A percentile compares a stretch with the other conserved stretches of the same genome.
Evolutionary conservation across 768 basidiomycete species (phyloP).

Genomic region (Pleurotus djamor): DNA sequence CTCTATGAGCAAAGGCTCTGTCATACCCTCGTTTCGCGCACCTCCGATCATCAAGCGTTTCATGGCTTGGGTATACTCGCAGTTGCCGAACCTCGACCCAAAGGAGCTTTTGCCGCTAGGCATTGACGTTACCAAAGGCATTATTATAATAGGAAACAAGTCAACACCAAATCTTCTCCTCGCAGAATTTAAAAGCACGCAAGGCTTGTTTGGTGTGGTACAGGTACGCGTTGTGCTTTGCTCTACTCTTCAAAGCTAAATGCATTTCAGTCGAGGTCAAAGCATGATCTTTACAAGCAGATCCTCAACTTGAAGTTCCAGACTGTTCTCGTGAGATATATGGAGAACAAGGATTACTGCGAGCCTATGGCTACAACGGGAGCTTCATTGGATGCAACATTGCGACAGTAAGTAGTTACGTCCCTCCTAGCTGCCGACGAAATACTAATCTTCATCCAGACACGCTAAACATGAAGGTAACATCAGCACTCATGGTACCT

Average conservation of each 20-base stretch:
- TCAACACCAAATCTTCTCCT: conserved; percentile 84
- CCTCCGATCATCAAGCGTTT: conserved; percentile 37
- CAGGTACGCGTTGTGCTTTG: conserved; percentile 45
- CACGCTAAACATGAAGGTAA: conserved; percentile 18
- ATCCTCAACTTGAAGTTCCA: conserved; percentile 70
- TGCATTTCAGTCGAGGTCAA: conserved; percentile 67
- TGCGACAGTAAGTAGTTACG: conserved; percentile 39
- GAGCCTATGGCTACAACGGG: conserved; percentile 69
- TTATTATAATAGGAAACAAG: conserved; percentile 81
- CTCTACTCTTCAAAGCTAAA: conserved; percentile 1
- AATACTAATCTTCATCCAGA: conserved; percentile 15
- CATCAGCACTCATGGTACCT: conserved; percentile 32
- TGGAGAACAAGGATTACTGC: conserved; percentile 75
- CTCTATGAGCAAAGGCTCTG: conserved; percentile 26
- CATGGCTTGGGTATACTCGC: conserved; percentile 51
- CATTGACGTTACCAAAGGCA: conserved; percentile 74
- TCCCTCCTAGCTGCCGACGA: neutral
- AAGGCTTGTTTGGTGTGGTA: conserved; percentile 80
- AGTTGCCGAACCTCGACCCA: conserved; percentile 71
- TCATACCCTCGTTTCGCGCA: conserved; percentile 30
- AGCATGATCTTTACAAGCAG: conserved; percentile 82
- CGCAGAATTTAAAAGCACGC: conserved; percentile 72
- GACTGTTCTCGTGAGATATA: conserved; percentile 57
- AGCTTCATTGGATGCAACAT: conserved; percentile 51
- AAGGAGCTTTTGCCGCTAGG: conserved; percentile 88